Evolutionary conservation across 2,329 filamentous ascomycete genomes (phyloP).

Genomic region (Clonostachys byssicola): DNA sequence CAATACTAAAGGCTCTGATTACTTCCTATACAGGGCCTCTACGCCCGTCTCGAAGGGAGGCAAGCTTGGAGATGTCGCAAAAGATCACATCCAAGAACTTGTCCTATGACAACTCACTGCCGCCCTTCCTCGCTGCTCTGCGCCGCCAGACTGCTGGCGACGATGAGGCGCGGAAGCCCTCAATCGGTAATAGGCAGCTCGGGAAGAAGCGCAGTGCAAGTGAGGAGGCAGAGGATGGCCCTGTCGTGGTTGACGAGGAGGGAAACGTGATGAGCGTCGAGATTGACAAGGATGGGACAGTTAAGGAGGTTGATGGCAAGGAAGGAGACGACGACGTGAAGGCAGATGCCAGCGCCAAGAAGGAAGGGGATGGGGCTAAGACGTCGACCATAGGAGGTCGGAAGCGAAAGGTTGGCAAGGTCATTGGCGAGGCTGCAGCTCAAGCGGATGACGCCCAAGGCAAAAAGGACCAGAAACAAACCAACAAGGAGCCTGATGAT

Average conservation of each 20-base stretch:
- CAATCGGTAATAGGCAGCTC: slow-evolving; percentile 40
- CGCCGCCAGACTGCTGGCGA: slow-evolving; percentile 46
- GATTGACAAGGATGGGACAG: slow-evolving; percentile 35
- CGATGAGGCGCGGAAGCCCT: slow-evolving; percentile 43
- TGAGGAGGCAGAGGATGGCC: slow-evolving; percentile 72
- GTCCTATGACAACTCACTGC: slow-evolving; percentile 55
- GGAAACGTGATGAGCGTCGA: slow-evolving; percentile 57
- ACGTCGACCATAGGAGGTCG: slow-evolving; percentile 28
- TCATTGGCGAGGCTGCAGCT: slow-evolving; percentile 31
- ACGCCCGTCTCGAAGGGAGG: too few species aligned
- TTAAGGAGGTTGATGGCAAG: slow-evolving; percentile 21
- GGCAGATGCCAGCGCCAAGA: slow-evolving; percentile 22
- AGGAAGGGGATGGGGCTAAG: slow-evolving; percentile 11
- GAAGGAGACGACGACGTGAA: slow-evolving; percentile 16
- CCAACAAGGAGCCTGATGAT: slow-evolving; percentile 1
- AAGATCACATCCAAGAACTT: slow-evolving; percentile 71
- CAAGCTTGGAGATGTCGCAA: slow-evolving; percentile 31
- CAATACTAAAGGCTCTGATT: too few species aligned
- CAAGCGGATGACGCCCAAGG: slow-evolving; percentile 6
- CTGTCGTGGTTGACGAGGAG: slow-evolving; percentile 69
- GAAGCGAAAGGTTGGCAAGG: slow-evolving; percentile 52
- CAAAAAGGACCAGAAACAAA: slow-evolving; percentile 12
- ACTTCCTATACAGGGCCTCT: too few species aligned
- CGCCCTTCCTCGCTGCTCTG: slow-evolving; percentile 56
- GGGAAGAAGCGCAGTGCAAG: slow-evolving; percentile 53